A percentile compares a stretch with the other conserved stretches of the same genome.
Evolutionary conservation across 2,329 filamentous ascomycete species (phyloP).

Genomic region (Exophiala sp.): DNA sequence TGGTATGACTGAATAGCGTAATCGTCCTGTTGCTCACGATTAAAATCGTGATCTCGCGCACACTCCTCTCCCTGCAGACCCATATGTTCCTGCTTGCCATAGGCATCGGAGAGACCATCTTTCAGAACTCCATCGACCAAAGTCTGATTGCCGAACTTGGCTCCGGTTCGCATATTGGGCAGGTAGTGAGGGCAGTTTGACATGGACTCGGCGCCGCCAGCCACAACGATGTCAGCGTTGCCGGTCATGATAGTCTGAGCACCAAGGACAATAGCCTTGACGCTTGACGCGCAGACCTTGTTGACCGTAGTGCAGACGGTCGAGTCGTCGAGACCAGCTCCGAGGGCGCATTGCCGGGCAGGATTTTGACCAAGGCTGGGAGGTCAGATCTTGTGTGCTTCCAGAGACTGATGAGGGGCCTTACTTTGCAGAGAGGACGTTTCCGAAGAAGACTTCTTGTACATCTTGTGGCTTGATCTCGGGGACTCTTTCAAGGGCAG

Average conservation of each 20-base stretch:
- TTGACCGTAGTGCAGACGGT: conserved; percentile 91
- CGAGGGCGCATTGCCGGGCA: conserved; percentile 87
- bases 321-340: conserved; percentile 75
- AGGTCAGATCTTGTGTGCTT: neutral
- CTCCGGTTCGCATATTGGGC: conserved; percentile 75
- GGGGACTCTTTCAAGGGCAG: conserved; percentile 79
- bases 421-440: conserved; percentile 94
- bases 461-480: conserved; percentile 85
- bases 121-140: conserved; percentile 89
- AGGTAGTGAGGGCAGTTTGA: conserved; percentile 97
- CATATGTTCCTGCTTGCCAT: conserved; percentile 93
- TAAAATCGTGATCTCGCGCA: conserved; percentile 75
- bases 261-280: conserved; percentile 92
- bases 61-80: conserved; percentile 90
- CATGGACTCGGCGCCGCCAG: conserved; percentile 97
- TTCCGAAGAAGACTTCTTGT: conserved; percentile 96
- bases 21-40: conserved; percentile 82
- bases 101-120: conserved; percentile 92
- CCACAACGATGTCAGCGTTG: conserved; percentile 86
- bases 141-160: conserved; percentile 89
- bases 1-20: conserved; percentile 96
- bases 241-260: conserved; percentile 97
- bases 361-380: conserved; percentile 89
- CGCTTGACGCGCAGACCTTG: conserved; percentile 95
- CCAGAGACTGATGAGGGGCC: conserved; percentile 6